phyloP scores from a whole-genome alignment of 441 rosid species.

The Populus hybrid region DNA sequence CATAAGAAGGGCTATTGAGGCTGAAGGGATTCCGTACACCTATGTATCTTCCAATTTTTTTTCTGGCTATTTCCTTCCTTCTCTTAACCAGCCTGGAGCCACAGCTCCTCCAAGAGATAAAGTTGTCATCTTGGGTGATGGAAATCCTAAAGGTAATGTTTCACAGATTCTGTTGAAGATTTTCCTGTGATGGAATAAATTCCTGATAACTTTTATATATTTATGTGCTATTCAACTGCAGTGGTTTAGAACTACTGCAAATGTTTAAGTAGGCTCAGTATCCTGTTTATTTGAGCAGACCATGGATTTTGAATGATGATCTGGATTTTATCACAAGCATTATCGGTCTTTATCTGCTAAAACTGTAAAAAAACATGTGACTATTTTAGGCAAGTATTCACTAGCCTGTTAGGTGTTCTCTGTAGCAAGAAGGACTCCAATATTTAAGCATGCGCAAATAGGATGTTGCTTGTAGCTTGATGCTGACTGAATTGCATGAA shows the following conservation, averaged over 20 bases:
- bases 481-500: too few species aligned
- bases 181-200: background rate
- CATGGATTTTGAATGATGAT: background rate
- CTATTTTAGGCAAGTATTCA: background rate
- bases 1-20: constrained; percentile 34
- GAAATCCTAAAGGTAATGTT: constrained; percentile 53
- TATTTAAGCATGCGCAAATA: too few species aligned
- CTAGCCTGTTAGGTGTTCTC: too few species aligned
- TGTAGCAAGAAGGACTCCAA: too few species aligned
- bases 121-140: constrained; percentile 58
- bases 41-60: constrained; percentile 50
- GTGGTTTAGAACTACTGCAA: background rate
- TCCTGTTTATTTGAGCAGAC: background rate
- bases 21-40: constrained; percentile 41
- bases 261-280: too few species aligned
- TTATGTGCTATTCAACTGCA: background rate
- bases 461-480: too few species aligned
- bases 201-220: background rate
- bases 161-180: background rate
- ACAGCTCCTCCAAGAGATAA: constrained; percentile 54
- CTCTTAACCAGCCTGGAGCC: constrained; percentile 47
- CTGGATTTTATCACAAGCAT: background rate
- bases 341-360: background rate
- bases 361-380: background rate
- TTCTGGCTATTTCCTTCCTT: constrained; percentile 50